Percentiles rank a stretch among this genome's conserved stretches.
These are phyloP conservation scores for Schwanniomyces pseudopolymorphus DNA, from an alignment of 805 yeast species.

Conservation along the genomic window DNA sequence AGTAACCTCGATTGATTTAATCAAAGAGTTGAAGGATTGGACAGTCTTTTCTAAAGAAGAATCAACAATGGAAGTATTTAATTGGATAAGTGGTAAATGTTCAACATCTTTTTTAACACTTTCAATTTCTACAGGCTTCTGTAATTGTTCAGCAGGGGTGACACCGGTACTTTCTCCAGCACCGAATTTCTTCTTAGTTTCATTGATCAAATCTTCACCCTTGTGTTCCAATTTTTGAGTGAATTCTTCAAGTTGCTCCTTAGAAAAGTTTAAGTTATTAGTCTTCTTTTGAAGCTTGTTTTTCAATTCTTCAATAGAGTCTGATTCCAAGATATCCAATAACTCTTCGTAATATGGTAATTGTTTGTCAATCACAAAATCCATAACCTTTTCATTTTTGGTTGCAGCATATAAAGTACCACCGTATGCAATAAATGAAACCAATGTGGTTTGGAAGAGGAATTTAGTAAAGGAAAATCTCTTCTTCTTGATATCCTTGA, in stretches of 20 bases:
- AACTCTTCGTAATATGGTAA: conserved; percentile 44
- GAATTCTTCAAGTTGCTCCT: conserved; percentile 29
- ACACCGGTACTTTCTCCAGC: conserved; percentile 10
- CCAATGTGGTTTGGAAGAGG: conserved; percentile 27
- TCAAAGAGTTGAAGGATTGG: conserved; percentile 38
- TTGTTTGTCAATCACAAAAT: conserved; percentile 42
- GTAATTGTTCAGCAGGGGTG: conserved; percentile 43
- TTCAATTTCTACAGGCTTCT: conserved; percentile 39
- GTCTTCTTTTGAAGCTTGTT: conserved; percentile 16
- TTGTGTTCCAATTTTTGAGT: conserved; percentile 31
- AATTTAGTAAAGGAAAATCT: conserved; percentile 29
- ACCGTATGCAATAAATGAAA: conserved; percentile 34
- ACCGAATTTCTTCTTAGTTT: conserved; percentile 33
- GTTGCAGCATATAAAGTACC: conserved; percentile 41
- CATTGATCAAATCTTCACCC: conserved; percentile 34
- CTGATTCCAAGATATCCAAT: conserved; percentile 36
- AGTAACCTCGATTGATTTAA: conserved; percentile 32
- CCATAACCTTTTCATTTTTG: conserved; percentile 43
- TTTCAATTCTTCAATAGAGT: conserved; percentile 31
- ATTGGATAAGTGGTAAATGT: conserved; percentile 34
- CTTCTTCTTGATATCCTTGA: conserved; percentile 18
- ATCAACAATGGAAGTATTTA: conserved; percentile 27
- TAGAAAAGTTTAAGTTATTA: conserved; percentile 28
- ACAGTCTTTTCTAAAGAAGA: conserved; percentile 34
- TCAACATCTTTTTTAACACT: conserved; percentile 26